A percentile compares a stretch with the other conserved stretches of the same genome.
Evolutionary conservation across 1,139 yeast genomes (phyloP).

Genomic region (Suhomyces panamericanus): DNA sequence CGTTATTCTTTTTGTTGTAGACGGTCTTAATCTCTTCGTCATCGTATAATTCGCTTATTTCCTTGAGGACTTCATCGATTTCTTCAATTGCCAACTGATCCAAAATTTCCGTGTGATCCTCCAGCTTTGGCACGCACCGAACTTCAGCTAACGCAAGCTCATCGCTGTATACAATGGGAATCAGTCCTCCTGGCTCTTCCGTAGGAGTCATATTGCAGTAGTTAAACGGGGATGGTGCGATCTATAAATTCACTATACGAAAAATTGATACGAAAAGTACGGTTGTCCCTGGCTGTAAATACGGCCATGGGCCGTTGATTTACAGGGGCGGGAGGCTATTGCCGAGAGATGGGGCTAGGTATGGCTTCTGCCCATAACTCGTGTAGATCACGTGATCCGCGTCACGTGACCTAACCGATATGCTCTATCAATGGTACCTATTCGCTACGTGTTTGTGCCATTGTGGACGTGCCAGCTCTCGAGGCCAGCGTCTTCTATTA

Average conservation of each 20-base stretch:
- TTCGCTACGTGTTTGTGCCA: slow-evolving; percentile 2
- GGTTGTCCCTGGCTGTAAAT: too few species aligned
- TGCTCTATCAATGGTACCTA: background rate
- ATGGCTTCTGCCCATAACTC: slow-evolving; percentile 6
- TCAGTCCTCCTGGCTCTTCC: too few species aligned
- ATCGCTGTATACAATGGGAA: background rate
- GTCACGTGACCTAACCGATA: slow-evolving; percentile 3
- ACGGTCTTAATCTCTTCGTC: background rate
- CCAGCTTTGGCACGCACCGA: background rate
- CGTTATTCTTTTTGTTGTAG: background rate
- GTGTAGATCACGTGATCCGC: slow-evolving; percentile 2
- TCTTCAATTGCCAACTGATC: slow-evolving; percentile 5
- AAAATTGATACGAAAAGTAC: too few species aligned
- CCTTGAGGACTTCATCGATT: slow-evolving; percentile 4
- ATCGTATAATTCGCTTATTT: background rate
- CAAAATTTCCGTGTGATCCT: background rate
- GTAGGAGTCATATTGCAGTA: too few species aligned
- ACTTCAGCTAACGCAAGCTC: background rate
- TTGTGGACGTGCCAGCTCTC: too few species aligned
- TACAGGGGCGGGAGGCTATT: background rate
- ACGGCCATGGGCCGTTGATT: too few species aligned
- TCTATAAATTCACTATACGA: too few species aligned
- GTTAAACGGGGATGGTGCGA: too few species aligned
- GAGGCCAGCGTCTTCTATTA: background rate
- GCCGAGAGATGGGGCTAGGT: background rate